Conservation (phyloP, 1,284 basidiomycete genomes). For the Cutaneotrichosporon arboriforme region DNA sequence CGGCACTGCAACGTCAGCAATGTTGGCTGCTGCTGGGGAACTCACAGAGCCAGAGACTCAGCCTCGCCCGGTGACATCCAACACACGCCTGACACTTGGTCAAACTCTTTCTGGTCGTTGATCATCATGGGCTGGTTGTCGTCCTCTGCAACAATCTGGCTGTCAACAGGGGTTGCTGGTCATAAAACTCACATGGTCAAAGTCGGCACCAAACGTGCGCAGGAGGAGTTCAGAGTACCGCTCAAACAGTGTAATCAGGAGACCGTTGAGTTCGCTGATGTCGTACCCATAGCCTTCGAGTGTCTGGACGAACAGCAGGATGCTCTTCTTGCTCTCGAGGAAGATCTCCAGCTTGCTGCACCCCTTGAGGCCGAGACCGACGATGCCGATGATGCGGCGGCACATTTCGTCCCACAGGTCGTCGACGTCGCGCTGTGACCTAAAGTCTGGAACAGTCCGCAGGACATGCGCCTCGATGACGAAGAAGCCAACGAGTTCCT, state of each 20-base stretch:
- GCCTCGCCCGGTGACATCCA: slow-evolving; percentile 73
- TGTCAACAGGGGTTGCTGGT: background rate
- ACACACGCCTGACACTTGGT: slow-evolving; percentile 71
- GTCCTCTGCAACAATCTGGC: slow-evolving; percentile 76
- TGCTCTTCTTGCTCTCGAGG: slow-evolving; percentile 73
- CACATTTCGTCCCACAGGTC: slow-evolving; percentile 94
- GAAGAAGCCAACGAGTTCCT: slow-evolving; percentile 98
- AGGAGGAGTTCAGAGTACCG: slow-evolving; percentile 80
- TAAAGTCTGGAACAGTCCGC: slow-evolving; percentile 71
- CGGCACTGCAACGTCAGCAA: slow-evolving; percentile 52
- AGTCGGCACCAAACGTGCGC: slow-evolving; percentile 71
- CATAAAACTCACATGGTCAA: slow-evolving; percentile 60
- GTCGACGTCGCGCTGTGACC: slow-evolving; percentile 84
- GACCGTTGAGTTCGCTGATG: slow-evolving; percentile 72
- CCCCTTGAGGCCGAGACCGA: slow-evolving; percentile 66
- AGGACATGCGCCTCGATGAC: slow-evolving; percentile 93
- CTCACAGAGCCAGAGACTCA: slow-evolving; percentile 60
- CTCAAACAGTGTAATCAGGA: slow-evolving; percentile 84
- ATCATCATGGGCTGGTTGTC: slow-evolving; percentile 89
- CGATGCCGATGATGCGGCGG: slow-evolving; percentile 65
- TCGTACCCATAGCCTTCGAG: slow-evolving; percentile 88
- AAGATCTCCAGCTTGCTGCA: slow-evolving; percentile 80
- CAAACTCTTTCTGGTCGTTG: slow-evolving; percentile 64
- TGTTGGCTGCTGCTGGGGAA: slow-evolving; percentile 1
- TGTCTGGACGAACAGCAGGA: slow-evolving; percentile 86